Percentiles rank a stretch among this genome's conserved stretches.
These are phyloP conservation scores for Coniochaeta prunicola DNA, from an alignment of 2,329 filamentous ascomycete genomes.

Conservation along the genomic window DNA sequence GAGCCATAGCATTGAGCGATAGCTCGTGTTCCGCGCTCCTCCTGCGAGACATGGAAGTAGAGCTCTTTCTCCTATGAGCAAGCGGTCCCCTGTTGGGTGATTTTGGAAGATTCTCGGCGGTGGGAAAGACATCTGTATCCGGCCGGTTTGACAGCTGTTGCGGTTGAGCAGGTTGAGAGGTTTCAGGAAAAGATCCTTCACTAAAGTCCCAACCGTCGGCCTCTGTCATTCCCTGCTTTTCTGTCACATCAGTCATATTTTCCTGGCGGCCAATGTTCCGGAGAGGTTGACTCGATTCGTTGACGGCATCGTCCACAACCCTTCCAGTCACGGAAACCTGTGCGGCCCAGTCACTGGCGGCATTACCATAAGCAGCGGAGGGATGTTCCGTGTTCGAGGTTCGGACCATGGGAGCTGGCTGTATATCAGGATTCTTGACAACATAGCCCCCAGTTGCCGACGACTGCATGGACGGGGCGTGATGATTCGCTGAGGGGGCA, in stretches of 20 bases:
- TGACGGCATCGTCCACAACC: conserved; percentile 11
- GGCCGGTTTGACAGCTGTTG: conserved; percentile 56
- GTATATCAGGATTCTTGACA: conserved; percentile 29
- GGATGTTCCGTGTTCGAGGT: conserved; percentile 35
- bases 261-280: conserved; percentile 31
- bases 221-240: conserved; percentile 43
- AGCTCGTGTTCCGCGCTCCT: conserved; percentile 62
- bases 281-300: conserved; percentile 27
- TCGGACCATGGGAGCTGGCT: conserved; percentile 43
- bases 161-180: conserved; percentile 34
- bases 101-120: conserved; percentile 71
- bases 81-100: conserved; percentile 65
- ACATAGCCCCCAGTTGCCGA: conserved; percentile 22
- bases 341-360: conserved; percentile 23
- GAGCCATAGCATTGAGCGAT: conserved; percentile 37
- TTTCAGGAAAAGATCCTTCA: conserved; percentile 60
- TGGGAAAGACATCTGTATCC: conserved; percentile 83
- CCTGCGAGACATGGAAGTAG: conserved; percentile 68
- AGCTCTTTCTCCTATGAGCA: conserved; percentile 74
- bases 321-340: conserved; percentile 16
- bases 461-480: conserved; percentile 45
- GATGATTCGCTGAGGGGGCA: conserved; percentile 47
- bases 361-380: conserved; percentile 28
- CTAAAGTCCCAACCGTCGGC: conserved; percentile 90
- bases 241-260: conserved; percentile 32